phyloP scores from a whole-genome alignment of 768 basidiomycete genomes.

The Leccinum truebloodii region DNA sequence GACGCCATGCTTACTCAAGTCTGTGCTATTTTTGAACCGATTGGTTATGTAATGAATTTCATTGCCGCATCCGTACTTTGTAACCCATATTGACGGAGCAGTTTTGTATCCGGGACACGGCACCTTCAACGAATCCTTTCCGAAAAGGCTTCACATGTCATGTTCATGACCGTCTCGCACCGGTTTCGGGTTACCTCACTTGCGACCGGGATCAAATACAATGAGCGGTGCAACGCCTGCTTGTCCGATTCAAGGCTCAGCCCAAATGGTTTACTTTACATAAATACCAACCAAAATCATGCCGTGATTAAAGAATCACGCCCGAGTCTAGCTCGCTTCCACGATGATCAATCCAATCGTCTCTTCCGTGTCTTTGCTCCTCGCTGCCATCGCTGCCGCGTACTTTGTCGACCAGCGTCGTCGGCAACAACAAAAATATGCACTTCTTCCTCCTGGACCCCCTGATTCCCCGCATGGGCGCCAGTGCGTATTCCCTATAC shows the following conservation, averaged over 20 bases:
- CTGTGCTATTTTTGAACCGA: too few species aligned
- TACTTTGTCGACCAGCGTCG: constrained; percentile 10
- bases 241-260: background rate
- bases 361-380: background rate
- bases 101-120: too few species aligned
- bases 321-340: too few species aligned
- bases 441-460: constrained; percentile 22
- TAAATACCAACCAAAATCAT: background rate
- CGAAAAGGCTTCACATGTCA: too few species aligned
- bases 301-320: background rate
- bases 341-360: constrained; percentile 1
- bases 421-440: constrained; percentile 9
- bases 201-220: background rate
- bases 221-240: background rate
- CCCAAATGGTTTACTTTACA: background rate
- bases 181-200: too few species aligned
- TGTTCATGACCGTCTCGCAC: too few species aligned
- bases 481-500: constrained; percentile 15
- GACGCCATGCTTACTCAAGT: too few species aligned
- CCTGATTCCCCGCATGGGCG: constrained; percentile 21
- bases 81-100: too few species aligned
- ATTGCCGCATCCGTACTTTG: too few species aligned
- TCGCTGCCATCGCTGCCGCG: background rate
- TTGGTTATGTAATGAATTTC: too few species aligned
- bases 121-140: too few species aligned